Evolutionary conservation across 768 basidiomycete genomes (phyloP).

Genomic region (Trametes coccinea): DNA sequence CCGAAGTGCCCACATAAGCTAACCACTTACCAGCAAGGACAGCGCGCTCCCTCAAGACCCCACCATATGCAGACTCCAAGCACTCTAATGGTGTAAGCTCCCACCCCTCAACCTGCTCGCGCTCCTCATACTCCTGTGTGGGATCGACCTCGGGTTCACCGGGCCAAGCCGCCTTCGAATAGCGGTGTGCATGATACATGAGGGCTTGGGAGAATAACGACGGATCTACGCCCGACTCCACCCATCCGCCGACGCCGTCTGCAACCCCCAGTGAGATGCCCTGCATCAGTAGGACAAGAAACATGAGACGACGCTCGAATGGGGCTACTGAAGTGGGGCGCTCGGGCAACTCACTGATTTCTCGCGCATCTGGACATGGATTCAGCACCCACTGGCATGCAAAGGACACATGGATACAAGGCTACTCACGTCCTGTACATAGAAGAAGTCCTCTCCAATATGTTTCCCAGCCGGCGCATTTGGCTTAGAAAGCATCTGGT

Average conservation of each 20-base stretch:
- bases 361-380: slow-evolving; percentile 62
- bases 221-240: slow-evolving; percentile 79
- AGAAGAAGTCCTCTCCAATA: slow-evolving; percentile 65
- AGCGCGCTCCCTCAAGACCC: slow-evolving; percentile 64
- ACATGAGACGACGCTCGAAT: slow-evolving; percentile 11
- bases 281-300: slow-evolving; percentile 37
- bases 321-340: neutral
- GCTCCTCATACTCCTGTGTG: slow-evolving; percentile 67
- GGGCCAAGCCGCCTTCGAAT: slow-evolving; percentile 72
- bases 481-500: slow-evolving; percentile 53
- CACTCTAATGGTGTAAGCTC: slow-evolving; percentile 68
- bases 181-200: slow-evolving; percentile 83
- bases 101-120: slow-evolving; percentile 67
- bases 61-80: slow-evolving; percentile 69
- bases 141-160: slow-evolving; percentile 85
- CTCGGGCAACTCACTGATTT: slow-evolving; percentile 60
- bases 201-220: slow-evolving; percentile 88
- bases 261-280: slow-evolving; percentile 82
- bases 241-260: slow-evolving; percentile 95
- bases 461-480: slow-evolving; percentile 40
- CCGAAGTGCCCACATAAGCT: neutral
- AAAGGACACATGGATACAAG: neutral
- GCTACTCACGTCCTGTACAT: slow-evolving; percentile 63
- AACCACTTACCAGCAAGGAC: slow-evolving; percentile 35
- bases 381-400: slow-evolving; percentile 1